Evolutionary conservation across 768 basidiomycete genomes (phyloP), one percentile per base, ranked within the genome.

Genomic region (Psilocybe sp.): DNA sequence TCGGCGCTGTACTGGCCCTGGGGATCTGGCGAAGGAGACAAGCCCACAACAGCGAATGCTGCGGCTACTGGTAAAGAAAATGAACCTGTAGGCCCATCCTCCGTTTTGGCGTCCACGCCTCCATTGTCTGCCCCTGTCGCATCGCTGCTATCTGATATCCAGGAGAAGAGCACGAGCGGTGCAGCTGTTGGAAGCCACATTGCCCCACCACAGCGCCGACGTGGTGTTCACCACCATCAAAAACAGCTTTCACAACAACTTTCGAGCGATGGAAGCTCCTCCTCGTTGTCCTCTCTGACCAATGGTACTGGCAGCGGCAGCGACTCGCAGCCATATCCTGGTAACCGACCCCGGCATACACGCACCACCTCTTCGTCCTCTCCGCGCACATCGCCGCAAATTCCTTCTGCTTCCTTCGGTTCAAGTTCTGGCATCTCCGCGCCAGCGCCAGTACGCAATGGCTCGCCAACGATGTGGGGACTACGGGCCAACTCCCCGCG

Each of bases 141-240:
- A 18, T 32, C 35, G 15, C 42, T 63, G 15, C 40, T 65, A 37
- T 55, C 55, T 14, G 57, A 51, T 11, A 67, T 65, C 47, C 57
- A 62, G 46, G 60, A 62, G 56, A 61, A 61, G 57, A 68, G 58
- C 40, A 64, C 58, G 38, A 47, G 47, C 16, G 46, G 51, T 15
- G 49, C 57, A 14, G 33, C 52, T 15, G 15, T 46, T 12, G 4
- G 28, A 11, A 42, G 42, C 16, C 50, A 51, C 31, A 41, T 54
- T 18, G 49, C 39, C 23, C 49, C 44, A 0, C 53, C 49, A 1
- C 53, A 50, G 34, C 47, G 53, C n/a, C 36, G 52, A 5, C 43
- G 49, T 13, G 10, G 18, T 12, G 13, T 14, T n/a, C 42, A 44
- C 13, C 4, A 23, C 3, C 40, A 37, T 32, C 18, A 28, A 28